Base-by-base conservation (phyloP, 257 asterid genomes). In the Lycium barbarum region DNA sequence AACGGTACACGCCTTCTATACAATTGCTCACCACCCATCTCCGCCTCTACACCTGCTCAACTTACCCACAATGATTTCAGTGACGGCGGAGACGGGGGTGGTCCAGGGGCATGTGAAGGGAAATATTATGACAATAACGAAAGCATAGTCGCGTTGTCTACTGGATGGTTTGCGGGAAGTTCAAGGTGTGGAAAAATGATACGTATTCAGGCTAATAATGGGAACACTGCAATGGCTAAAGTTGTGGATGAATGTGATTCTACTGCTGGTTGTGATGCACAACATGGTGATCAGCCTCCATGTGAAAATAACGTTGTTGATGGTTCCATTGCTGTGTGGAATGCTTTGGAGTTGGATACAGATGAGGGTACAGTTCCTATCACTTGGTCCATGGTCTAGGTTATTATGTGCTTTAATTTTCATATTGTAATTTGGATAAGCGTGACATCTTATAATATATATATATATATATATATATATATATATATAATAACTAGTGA, bases 161-260 rank as follows among this genome's bases (percentile, higher is more conserved):
- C 93, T 0, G 90, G 92, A 2, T 91, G 94, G 90, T 90, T 79
- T 49, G 82, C 62, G 0, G 86, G 86, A 9, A 79, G 88, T 0
- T 79, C 89, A 1, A 73, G 92, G 61, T 90, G 93, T 51, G 85
- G 85, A 47, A 62, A 62, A 71, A 84, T 20, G 85, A 86, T 92
- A 14, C 82, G 71, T 0, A 89, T 91, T 57, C 76, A 20, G 13
- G 90, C 91, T 0, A 5, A 20, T 5, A 86, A 91, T n/a, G 91
- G 94, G 14, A 71, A 86, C 83, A 92, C 89, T 45, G 82, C 83
- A 85, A 84, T 84, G 3, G 93, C 95, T 4, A 89, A 83, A 84
- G 93, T 92, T 40, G 93, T 91, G 72, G 95, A 91, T 47, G 95
- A 92, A 79, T 91, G 95, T 63, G 93, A 91, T 18, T 92, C 95